A percentile compares a stretch with the other conserved stretches of the same genome.
These are phyloP conservation scores for Tulasnella sp. DNA, from an alignment of 768 basidiomycete genomes.

Conservation along the genomic window DNA sequence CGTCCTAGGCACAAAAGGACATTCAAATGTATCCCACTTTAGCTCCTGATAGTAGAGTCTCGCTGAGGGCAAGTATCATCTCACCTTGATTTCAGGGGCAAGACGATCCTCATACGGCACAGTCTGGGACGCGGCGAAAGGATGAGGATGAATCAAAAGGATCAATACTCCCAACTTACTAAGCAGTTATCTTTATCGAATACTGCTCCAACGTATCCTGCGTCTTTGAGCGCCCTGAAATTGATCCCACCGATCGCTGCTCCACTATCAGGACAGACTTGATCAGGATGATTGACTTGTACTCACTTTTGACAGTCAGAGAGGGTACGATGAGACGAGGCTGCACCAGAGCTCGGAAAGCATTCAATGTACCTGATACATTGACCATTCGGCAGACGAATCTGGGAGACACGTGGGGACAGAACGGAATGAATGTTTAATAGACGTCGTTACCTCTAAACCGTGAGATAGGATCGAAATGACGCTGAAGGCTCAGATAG, in stretches of 20 bases:
- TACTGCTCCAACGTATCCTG: constrained; percentile 80
- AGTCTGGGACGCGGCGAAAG: constrained; percentile 57
- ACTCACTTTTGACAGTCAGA: constrained; percentile 52
- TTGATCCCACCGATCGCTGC: constrained; percentile 73
- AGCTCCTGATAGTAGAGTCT: background rate
- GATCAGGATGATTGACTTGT: background rate
- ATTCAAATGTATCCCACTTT: background rate
- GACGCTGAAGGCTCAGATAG: too few relatives aligned
- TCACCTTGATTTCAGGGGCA: constrained; percentile 63
- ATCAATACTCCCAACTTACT: constrained; percentile 23
- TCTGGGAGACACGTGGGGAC: too few relatives aligned
- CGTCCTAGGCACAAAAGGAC: constrained; percentile 34
- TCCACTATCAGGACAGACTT: constrained; percentile 13
- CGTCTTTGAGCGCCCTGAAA: constrained; percentile 54
- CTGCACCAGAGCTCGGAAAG: constrained; percentile 32
- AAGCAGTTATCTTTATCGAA: constrained; percentile 98
- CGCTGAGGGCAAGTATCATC: too few relatives aligned
- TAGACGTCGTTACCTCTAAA: too few relatives aligned
- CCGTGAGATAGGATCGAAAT: too few relatives aligned
- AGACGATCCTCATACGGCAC: constrained; percentile 64
- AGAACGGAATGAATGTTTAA: too few relatives aligned
- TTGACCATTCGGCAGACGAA: background rate
- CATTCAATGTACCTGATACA: constrained; percentile 11
- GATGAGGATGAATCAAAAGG: too few relatives aligned
- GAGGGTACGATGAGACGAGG: constrained; percentile 60